phyloP scores from a whole-genome alignment of 306 rosid genomes.

The Abrus pulchellus region DNA sequence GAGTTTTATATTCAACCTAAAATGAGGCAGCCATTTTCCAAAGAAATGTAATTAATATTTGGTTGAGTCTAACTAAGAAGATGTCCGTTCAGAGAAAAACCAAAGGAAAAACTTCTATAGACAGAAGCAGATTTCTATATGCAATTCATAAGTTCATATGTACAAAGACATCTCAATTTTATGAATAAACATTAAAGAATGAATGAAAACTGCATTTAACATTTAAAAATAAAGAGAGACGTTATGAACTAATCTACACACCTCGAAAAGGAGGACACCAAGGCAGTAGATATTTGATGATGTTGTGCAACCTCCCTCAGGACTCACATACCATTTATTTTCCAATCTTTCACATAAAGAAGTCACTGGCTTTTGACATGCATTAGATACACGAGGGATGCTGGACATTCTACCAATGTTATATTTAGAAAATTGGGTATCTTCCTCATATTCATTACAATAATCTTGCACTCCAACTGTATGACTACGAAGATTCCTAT shows the following conservation, averaged over 20 bases:
- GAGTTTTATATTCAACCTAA: slow-evolving; percentile 26
- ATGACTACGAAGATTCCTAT: slow-evolving; percentile 51
- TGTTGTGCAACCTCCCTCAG: slow-evolving; percentile 77
- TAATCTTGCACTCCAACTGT: slow-evolving; percentile 51
- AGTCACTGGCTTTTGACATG: slow-evolving; percentile 54
- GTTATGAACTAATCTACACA: slow-evolving; percentile 53
- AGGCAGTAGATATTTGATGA: slow-evolving; percentile 84
- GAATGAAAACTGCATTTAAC: slow-evolving; percentile 35
- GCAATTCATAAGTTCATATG: slow-evolving; percentile 4
- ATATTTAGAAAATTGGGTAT: slow-evolving; percentile 46
- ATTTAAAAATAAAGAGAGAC: slow-evolving; percentile 25
- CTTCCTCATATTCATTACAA: slow-evolving; percentile 53
- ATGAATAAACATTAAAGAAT: slow-evolving; percentile 27
- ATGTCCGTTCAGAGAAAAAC: neutral
- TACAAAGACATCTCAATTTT: slow-evolving; percentile 37
- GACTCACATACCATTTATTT: slow-evolving; percentile 85
- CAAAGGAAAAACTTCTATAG: neutral
- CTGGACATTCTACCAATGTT: slow-evolving; percentile 59
- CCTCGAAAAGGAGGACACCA: slow-evolving; percentile 96
- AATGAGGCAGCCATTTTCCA: slow-evolving; percentile 9
- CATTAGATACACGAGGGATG: slow-evolving; percentile 55
- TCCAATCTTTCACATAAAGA: slow-evolving; percentile 64
- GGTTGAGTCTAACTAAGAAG: slow-evolving; percentile 20
- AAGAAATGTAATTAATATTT: slow-evolving; percentile 29
- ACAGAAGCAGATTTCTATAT: slow-evolving; percentile 3